These are phyloP conservation scores for Rheum nobile DNA, from an alignment of 148 eudicot species.

Conservation along the genomic window DNA sequence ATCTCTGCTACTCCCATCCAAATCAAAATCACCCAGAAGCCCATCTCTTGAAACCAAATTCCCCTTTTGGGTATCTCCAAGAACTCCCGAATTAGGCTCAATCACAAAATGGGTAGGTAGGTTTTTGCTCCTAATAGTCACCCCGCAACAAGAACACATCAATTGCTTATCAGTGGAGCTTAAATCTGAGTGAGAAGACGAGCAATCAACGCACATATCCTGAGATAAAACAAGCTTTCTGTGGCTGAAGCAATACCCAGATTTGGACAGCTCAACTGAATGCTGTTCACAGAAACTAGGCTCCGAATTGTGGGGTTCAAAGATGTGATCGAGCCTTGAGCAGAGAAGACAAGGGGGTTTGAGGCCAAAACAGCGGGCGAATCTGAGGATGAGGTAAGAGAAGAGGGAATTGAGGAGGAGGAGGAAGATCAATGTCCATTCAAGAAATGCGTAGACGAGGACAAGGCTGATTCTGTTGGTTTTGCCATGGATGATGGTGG, in stretches of 20 bases:
- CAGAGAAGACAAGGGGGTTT: constrained; percentile 73
- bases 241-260: constrained; percentile 63
- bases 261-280: constrained; percentile 43
- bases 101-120: constrained; percentile 18
- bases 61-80: constrained; percentile 26
- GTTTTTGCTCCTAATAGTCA: constrained; percentile 12
- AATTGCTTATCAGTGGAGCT: not conserved
- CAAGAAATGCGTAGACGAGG: constrained; percentile 55
- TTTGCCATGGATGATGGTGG: constrained; percentile 51
- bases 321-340: constrained; percentile 55
- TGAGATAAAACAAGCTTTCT: constrained; percentile 37
- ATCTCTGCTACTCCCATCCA: not conserved
- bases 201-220: constrained; percentile 54
- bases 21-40: constrained; percentile 12
- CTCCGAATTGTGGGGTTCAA: constrained; percentile 27
- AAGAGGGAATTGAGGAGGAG: constrained; percentile 72
- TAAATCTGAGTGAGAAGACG: constrained; percentile 14
- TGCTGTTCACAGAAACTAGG: constrained; percentile 62
- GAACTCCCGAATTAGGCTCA: constrained; percentile 30
- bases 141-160: constrained; percentile 64
- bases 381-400: constrained; percentile 60
- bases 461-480: constrained; percentile 45
- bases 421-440: constrained; percentile 66
- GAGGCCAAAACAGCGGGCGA: constrained; percentile 62
- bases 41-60: constrained; percentile 18